Evolutionary conservation across 169 alveolate genomes (phyloP).

Genomic region (Plasmodium gallinaceum): DNA sequence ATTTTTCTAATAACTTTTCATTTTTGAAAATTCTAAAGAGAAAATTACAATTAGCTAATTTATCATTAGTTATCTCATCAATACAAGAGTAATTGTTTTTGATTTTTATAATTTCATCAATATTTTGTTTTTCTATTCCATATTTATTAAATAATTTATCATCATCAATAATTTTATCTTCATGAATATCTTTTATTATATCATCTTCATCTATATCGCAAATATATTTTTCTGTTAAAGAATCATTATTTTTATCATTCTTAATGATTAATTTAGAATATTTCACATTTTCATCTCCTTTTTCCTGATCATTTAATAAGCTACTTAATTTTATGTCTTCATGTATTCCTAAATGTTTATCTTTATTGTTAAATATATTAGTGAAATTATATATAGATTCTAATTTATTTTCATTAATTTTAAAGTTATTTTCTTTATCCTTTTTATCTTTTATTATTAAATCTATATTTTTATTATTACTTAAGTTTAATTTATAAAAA

Average conservation of each 20-base stretch:
- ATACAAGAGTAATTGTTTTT: constrained; percentile 1
- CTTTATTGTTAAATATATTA: constrained; percentile 18
- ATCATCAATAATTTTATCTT: not conserved
- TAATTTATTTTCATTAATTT: constrained; percentile 8
- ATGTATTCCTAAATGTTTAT: constrained; percentile 14
- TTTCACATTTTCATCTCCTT: not conserved
- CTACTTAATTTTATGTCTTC: constrained; percentile 27
- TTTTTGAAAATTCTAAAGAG: constrained; percentile 17
- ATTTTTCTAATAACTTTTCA: not conserved
- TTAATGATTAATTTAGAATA: not conserved
- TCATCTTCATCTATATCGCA: not conserved
- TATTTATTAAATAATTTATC: not conserved
- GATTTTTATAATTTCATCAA: constrained; percentile 2
- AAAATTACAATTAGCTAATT: constrained; percentile 18
- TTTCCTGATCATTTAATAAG: too few relatives aligned
- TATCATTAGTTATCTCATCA: constrained; percentile 25
- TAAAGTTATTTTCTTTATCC: not conserved
- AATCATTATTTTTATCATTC: not conserved
- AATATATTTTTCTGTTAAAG: too few relatives aligned
- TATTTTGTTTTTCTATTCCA: not conserved
- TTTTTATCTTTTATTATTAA: not conserved
- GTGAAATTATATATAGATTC: constrained; percentile 39
- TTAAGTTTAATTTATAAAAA: constrained; percentile 28
- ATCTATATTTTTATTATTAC: not conserved
- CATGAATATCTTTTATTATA: not conserved